Base-by-base conservation (phyloP, 208 protist species). In the Acanthamoeba culbertsoni region DNA sequence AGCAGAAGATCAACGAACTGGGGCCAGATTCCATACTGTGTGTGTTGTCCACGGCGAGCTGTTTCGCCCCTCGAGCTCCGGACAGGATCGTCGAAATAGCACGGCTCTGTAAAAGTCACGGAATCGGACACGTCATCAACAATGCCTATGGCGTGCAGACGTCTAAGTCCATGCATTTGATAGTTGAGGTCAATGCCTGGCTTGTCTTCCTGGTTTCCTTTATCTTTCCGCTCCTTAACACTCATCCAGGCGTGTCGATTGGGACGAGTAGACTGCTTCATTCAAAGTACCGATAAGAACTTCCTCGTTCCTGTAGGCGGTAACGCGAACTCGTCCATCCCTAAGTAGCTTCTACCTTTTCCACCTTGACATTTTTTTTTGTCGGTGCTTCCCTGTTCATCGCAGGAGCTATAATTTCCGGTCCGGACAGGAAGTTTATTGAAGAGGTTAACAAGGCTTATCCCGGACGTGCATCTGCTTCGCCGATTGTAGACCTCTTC, bases 211-310 rank as follows among this genome's bases (percentile, higher is more conserved):
- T n/a, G n/a, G n/a, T n/a, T n/a, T n/a, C n/a, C n/a, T n/a, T 23
- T 93, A 26, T 16, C 31, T 33, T 42, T 33, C 73, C 75, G 23
- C 86, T 45, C 33, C 40, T 55, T 55, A 42, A 68, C 77, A 45
- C 6, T 71, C 40, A n/a, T 28, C 12, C 43, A 93, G 57, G 53
- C 43, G 8, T 91, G 40, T 90, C 16, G 62, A 5, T 3, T 63
- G 10, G 97, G 98, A 8, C 95, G 98, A 20, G 96, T 99, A 0
- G 98, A 99, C 94, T 96, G 95, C 16, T 95, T 99, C 37, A 96
- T 99, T 33, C 99, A 99, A 86, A 99, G 98, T 37, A 98, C 98
- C 1, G 99, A 99, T 94, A 99, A 99, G 97, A 99, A 99, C 96
- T 99, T 99, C 75, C 96, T 99, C 40, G 99, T 99, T 33, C 99